Evolutionary conservation across 768 basidiomycete genomes (phyloP), one percentile per base, ranked within the genome.

Genomic region (Termitomyces sp.): DNA sequence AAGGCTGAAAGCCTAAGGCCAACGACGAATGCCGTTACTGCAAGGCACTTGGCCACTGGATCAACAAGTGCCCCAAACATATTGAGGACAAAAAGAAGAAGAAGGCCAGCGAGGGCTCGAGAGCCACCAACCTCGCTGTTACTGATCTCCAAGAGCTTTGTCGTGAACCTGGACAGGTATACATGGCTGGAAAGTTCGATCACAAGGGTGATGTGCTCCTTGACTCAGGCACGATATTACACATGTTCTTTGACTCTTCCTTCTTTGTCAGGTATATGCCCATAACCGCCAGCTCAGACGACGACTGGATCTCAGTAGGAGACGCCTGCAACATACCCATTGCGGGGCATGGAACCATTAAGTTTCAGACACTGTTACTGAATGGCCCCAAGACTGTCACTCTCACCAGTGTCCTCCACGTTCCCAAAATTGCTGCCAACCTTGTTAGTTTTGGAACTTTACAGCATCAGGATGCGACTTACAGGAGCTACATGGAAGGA

Each of bases 271-370:
- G 0, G 0, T 47, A 55, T 7, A 46, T 3, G 3, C 31, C 33
- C 0, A 15, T 47, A 7, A 55, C 54, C 24, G 33, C 36, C 37
- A 8, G 4, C 12, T 57, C 36, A 27, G 24, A 49, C 18, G 22
- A 57, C n/a, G 24, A 57, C 55, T 57, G 18, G 34, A 57, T 57
- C 41, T 48, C 36, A 57, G 46, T 57, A 7, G 55, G 55, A 39
- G 47, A 57, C 9, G 3, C 55, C 11, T n/a, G 13, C 22, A 27
- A 47, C 24, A n/a, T 57, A 57, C 47, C 55, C n/a, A 24, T 57
- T 27, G 55, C 11, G 18, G 36, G 46, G 47, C 9, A 9, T 37
- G 55, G 55, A 8, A 57, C 55, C 13, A 18, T 57, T 5, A 57
- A 57, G 7, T 57, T 57, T 31, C 22, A 49, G 24, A 24, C n/a